Percentiles rank a stretch among this genome's conserved stretches.
These are phyloP conservation scores for Geopyxis carbonaria DNA, from an alignment of 495 filamentous ascomycete species.

Conservation along the genomic window DNA sequence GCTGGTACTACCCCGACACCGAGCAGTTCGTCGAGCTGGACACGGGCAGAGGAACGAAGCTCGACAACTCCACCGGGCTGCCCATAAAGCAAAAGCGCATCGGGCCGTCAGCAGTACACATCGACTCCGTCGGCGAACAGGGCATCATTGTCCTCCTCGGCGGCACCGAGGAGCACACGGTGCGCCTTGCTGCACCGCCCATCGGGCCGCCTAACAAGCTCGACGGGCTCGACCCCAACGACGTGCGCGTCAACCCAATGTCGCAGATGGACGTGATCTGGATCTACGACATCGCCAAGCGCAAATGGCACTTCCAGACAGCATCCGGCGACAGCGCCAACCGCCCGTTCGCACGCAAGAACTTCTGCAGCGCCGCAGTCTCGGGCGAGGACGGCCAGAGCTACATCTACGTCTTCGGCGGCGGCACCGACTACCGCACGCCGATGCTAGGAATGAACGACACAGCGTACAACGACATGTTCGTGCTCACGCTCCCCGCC, in stretches of 20 bases:
- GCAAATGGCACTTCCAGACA: slow-evolving; percentile 3
- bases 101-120: neutral
- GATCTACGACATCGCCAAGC: slow-evolving; percentile 3
- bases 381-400: neutral
- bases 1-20: neutral
- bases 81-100: slow-evolving; percentile 6
- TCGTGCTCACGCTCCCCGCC: slow-evolving; percentile 2
- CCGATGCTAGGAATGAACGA: slow-evolving; percentile 6
- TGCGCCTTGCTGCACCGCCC: neutral
- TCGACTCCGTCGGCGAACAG: slow-evolving; percentile 4
- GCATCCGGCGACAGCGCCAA: slow-evolving; percentile 4
- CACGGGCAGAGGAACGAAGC: neutral
- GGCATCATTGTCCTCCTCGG: slow-evolving; percentile 4
- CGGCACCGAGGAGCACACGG: slow-evolving; percentile 4
- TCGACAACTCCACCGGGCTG: neutral
- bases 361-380: slow-evolving; percentile 4
- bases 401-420: slow-evolving; percentile 6
- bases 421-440: slow-evolving; percentile 3
- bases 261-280: slow-evolving; percentile 7
- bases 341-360: slow-evolving; percentile 3
- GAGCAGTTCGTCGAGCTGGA: slow-evolving; percentile 4
- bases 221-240: slow-evolving; percentile 1
- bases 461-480: slow-evolving; percentile 4
- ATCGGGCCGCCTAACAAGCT: neutral
- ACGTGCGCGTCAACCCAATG: slow-evolving; percentile 5